Base-by-base conservation (phyloP, 2,329 filamentous ascomycete genomes). In the Colletotrichum cordylinicola region DNA sequence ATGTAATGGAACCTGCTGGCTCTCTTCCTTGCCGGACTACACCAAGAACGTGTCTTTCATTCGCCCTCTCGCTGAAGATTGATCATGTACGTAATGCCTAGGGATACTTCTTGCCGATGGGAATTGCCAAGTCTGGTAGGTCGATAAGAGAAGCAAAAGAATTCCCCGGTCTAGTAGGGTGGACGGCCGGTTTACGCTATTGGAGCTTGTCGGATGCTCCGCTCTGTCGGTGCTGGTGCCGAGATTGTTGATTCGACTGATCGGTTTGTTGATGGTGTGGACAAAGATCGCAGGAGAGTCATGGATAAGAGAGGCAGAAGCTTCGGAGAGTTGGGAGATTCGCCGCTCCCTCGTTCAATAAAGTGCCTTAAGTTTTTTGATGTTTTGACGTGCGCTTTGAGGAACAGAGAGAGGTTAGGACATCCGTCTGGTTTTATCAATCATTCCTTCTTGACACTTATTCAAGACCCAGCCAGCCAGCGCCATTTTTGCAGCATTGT, bases 61-160 rank as follows among this genome's bases (percentile, higher is more conserved):
- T 52, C 43, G 43, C 43, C n/a, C n/a, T 33, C 24, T 37, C 21
- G 35, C 35, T 39, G 35, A 33, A 62, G 55, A 31, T 43, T 39
- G 55, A 31, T 43, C 31, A 56, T 60, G 70, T 73, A 73, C 70
- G 73, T 75, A 75, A 65, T 65, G 58, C 70, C 64, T 15, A 66
- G 70, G 70, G 48, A n/a, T n/a, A 52, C 5, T 52, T 52, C 12
- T 24, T 52, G 43, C 43, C 58, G 67, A 66, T 33, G 31, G 56
- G 55, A 21, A 31, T 74, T 55, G 39, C 70, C 74, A 10, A 69
- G 70, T 58, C 27, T 35, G 74, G 74, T 68, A 76, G 65, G 70
- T 74, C 74, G 74, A 65, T 73, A 61, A 43, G 72, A 60, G 52
- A 33, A 52, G 52, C 24, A 56, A 65, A 31, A 43, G n/a, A 62